phyloP scores from a whole-genome alignment of 495 filamentous ascomycete genomes.

The Ascodesmis nigricans region DNA sequence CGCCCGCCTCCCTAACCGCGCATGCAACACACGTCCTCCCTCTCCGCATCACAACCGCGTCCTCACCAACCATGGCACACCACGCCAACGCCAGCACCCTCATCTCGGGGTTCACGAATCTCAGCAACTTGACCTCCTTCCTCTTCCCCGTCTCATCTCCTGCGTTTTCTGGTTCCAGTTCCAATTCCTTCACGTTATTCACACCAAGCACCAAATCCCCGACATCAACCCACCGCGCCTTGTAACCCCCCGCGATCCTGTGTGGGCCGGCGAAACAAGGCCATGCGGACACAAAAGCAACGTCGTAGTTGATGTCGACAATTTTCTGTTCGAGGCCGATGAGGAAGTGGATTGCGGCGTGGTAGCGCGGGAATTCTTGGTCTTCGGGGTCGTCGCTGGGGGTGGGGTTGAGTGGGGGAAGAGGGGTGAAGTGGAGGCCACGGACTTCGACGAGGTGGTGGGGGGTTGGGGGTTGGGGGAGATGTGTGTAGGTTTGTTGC shows the following conservation, averaged over 20 bases:
- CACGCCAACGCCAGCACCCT: constrained; percentile 38
- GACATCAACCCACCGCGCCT: background rate
- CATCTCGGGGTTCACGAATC: background rate
- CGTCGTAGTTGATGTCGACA: constrained; percentile 3
- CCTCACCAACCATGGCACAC: constrained; percentile 45
- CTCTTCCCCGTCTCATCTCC: background rate
- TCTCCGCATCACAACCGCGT: constrained; percentile 43
- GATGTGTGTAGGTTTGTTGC: no score
- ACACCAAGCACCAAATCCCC: background rate
- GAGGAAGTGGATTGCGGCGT: background rate
- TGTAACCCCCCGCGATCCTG: background rate
- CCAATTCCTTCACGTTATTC: background rate
- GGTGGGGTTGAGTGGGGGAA: no score
- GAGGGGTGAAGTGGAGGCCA: no score
- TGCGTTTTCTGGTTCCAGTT: background rate
- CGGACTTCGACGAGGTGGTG: no score
- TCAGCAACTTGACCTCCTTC: background rate
- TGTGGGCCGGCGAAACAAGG: background rate
- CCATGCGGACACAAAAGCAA: constrained; percentile 5
- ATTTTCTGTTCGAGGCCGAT: constrained; percentile 1
- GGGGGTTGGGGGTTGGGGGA: no score
- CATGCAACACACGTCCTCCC: constrained; percentile 43
- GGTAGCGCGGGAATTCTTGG: constrained; percentile 1
- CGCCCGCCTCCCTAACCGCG: constrained; percentile 47
- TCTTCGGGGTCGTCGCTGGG: no score